Evolutionary conservation across 805 yeast genomes (phyloP), one percentile per base, ranked within the genome.

Genomic region (Wickerhamiella alocasiicola): DNA sequence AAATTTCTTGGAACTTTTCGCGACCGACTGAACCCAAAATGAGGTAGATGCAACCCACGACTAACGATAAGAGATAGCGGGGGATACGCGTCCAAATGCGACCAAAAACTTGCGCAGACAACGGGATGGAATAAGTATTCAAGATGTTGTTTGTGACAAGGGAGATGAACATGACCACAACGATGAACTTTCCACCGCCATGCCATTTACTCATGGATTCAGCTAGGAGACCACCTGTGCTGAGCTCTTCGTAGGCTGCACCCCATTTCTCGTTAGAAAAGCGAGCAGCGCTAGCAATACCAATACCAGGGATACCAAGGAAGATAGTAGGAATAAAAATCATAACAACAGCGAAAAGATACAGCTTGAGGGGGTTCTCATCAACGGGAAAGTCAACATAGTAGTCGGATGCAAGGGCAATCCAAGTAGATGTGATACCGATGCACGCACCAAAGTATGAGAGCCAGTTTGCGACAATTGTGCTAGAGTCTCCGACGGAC

Each of bases 391-490:
- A 75, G 38, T 82, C 65, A 36, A 84, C 72, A 57, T 81, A 81
- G 57, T 84, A 84, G 59, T 84, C 95, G 0, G 87, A 68, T 0
- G 94, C 82, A 45, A 81, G 71, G 2, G 87, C 78, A 32, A 93
- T 87, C 95, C 95, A 84, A 1, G 95, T 81, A 3, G 83, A 72
- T 3, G 94, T 82, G 35, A 79, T 76, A 21, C 94, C 76, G 53
- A 81, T 81, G 32, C 77, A 67, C 42, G 82, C 65, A 1, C 84
- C 70, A 51, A 83, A 81, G 57, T 75, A 81, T 11, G 82, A 71
- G 21, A 83, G 57, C 68, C 80, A 72, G 52, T 74, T 70, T n/a
- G 93, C 93, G 39, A 66, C 65, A 3, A 71, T 59, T 9, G 5
- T 21, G 12, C 55, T 47, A 3, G 56, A 9, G 39, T 60, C 62